These are phyloP conservation scores for Trypanosoma conorhini DNA, from an alignment of 208 protist genomes.

Conservation along the genomic window DNA sequence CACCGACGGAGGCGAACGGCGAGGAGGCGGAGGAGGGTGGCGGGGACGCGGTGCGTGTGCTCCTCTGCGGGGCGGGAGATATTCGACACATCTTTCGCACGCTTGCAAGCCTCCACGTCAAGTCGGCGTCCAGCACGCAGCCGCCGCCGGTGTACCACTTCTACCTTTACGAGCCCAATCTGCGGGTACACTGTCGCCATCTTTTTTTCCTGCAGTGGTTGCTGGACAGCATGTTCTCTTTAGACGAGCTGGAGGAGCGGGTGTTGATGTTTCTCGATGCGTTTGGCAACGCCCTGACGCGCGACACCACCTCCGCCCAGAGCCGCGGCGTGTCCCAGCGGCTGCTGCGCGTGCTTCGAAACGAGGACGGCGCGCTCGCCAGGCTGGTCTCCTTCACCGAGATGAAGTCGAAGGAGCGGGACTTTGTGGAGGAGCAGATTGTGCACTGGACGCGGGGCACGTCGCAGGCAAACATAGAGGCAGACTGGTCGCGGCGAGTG, in stretches of 20 bases:
- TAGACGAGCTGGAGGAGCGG: slow-evolving; percentile 88
- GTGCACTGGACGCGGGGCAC: slow-evolving; percentile 68
- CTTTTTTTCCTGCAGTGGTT: slow-evolving; percentile 92
- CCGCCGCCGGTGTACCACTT: slow-evolving; percentile 56
- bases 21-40: slow-evolving; percentile 4
- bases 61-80: slow-evolving; percentile 77
- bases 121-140: slow-evolving; percentile 7
- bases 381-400: slow-evolving; percentile 53
- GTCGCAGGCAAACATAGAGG: slow-evolving; percentile 49
- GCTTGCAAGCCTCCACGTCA: slow-evolving; percentile 54
- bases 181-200: slow-evolving; percentile 83
- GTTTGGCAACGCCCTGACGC: slow-evolving; percentile 76
- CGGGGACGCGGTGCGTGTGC: slow-evolving; percentile 39
- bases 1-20: background rate
- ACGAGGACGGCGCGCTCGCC: slow-evolving; percentile 40
- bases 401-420: slow-evolving; percentile 87
- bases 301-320: slow-evolving; percentile 80
- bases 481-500: slow-evolving; percentile 65
- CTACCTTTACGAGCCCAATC: slow-evolving; percentile 89
- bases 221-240: slow-evolving; percentile 84
- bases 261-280: slow-evolving; percentile 91
- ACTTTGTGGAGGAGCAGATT: slow-evolving; percentile 88
- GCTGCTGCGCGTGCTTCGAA: slow-evolving; percentile 45
- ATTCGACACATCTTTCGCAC: slow-evolving; percentile 88
- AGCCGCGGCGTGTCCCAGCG: slow-evolving; percentile 65